Evolutionary conservation across 305 asterid species (phyloP), one percentile per base, ranked within the genome.

Genomic region (Euphrasia arctica): DNA sequence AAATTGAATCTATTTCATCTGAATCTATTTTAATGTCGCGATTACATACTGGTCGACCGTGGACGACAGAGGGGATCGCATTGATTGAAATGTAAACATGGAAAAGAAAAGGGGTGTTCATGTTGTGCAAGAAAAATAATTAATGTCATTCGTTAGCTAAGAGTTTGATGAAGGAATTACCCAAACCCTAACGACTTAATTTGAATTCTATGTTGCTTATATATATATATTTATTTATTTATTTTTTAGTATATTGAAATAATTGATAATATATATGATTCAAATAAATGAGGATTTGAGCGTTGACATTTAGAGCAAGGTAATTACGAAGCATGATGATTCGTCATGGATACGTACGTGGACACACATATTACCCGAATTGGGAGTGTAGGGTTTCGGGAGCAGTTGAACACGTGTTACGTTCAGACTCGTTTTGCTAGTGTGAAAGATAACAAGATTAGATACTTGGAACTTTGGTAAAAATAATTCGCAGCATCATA

Each of bases 111-210:
- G 36, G 54, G 36, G 54, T 54, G 54, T 58, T 29, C 66, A 60
- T 62, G 66, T 64, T 54, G 28, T 71, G 68, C 71, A 71, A 62
- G 81, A 65, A 72, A 69, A 50, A 71, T 18, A 18, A 18, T 18
- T 61, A 61, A 41, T 63, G 12, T 7, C 8, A 67, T 39, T 72
- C 62, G 85, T 76, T 86, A 77, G 86, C 67, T 85, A 70, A 65
- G 70, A 71, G 65, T 75, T 83, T 65, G 86, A 81, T 83, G 79
- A 71, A 80, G 68, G 48, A 65, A 72, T 73, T 70, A 81, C 89
- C 89, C 64, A 82, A 83, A 70, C 63, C 69, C 75, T 80, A 86
- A 79, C 87, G 78, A 68, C 89, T 31, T 31, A 31, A 31, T 80
- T 80, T 79, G 80, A 74, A 75, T 71, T 71, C 34, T 18, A 18